phyloP scores from a whole-genome alignment of 495 filamentous ascomycete species.

The Penicillium pulvis region DNA sequence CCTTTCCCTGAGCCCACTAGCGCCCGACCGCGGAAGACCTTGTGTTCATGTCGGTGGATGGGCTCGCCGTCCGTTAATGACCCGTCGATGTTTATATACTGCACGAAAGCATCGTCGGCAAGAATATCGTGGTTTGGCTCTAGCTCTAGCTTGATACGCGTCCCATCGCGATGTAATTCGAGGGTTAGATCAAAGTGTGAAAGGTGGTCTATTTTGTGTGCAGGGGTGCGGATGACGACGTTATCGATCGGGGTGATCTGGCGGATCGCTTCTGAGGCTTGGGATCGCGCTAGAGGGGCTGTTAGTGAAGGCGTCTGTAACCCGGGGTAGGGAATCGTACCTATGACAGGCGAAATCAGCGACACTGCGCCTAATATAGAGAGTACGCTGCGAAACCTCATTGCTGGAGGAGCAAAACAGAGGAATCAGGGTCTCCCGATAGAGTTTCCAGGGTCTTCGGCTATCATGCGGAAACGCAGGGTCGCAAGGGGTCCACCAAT shows the following conservation, averaged over 20 bases:
- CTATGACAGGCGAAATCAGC: conserved; percentile 22
- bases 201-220: conserved; percentile 74
- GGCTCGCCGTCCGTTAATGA: conserved; percentile 58
- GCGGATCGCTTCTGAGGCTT: conserved; percentile 72
- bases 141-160: conserved; percentile 75
- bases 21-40: conserved; percentile 79
- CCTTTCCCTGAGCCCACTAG: conserved; percentile 65
- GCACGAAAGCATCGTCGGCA: conserved; percentile 69
- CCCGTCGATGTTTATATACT: conserved; percentile 72
- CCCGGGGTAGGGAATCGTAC: conserved; percentile 8
- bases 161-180: conserved; percentile 62
- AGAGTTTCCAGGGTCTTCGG: conserved; percentile 9
- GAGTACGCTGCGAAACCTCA: conserved; percentile 27
- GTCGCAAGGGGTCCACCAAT: conserved; percentile 2
- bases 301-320: not conserved
- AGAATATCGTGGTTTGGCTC: conserved; percentile 94
- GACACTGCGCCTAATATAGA: conserved; percentile 22
- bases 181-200: conserved; percentile 85
- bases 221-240: conserved; percentile 74
- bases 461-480: conserved; percentile 1
- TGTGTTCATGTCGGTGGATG: conserved; percentile 70
- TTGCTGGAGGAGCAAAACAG: conserved; percentile 11
- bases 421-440: conserved; percentile 7
- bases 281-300: conserved; percentile 62
- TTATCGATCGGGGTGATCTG: conserved; percentile 75